Evolutionary conservation across 1,284 basidiomycete species (phyloP), one percentile per base, ranked within the genome.

Genomic region (Naganishia liquefaciens): DNA sequence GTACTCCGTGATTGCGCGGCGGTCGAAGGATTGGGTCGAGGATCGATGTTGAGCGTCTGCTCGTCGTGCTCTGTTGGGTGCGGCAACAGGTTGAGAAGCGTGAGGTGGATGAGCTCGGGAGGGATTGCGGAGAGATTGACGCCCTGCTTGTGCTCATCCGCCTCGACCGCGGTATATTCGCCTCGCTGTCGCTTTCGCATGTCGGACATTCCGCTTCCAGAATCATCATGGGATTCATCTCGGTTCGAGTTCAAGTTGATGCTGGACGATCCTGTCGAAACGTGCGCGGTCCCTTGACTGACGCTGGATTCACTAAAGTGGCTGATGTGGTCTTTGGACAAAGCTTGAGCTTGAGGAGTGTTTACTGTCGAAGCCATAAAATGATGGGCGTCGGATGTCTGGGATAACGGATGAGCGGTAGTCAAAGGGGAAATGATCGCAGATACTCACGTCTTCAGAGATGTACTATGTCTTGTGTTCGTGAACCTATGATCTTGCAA

Each of bases 321-420:
- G 21, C 43, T 49, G 23, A 50, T 47, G 46, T 50, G 46, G 30
- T 50, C 33, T 21, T 60, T 15, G 23, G 49, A 60, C 57, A 60
- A 60, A 60, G 46, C 57, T 60, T 60, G 57, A 60, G 57, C 57
- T 60, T 60, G 57, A 50, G 57, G 57, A 25, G 57, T 60, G 33
- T 23, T 60, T 40, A 60, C 46, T 60, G 57, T 60, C 57, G 57
- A 60, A 60, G 57, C 57, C 57, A 60, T 60, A 60, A 50, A 60
- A 60, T 60, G 19, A 60, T 60, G 49, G 57, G 57, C 57, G 57
- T 49, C 54, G 57, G 37, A 47, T 58, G n/a, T 19, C 43, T 46
- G 21, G 5, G 19, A 17, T n/a, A 25, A 11, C 15, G 54, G n/a
- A 40, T 33, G 30, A 50, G 6, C 7, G 46, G 25, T n/a, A 2